Evolutionary conservation across 2,329 filamentous ascomycete species (phyloP), one percentile per base, ranked within the genome.

Genomic region (Metarhizium robertsii): DNA sequence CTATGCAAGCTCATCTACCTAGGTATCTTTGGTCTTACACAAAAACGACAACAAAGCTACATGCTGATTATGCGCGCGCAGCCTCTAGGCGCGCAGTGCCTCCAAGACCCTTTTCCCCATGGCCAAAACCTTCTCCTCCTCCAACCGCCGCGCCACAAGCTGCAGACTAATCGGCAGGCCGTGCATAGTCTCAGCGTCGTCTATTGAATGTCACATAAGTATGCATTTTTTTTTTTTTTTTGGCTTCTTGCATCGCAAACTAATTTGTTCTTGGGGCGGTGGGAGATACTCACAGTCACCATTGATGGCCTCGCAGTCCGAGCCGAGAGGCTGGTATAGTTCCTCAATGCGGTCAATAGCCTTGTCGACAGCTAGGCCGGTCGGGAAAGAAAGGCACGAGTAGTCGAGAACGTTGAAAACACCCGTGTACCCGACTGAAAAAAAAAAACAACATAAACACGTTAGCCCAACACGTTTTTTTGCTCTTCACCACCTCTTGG

Each of bases 341-440:
- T 66, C 55, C 2, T 61, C 65, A 0, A 66, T 53, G 14, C 60
- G 53, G 50, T 79, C 76, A 7, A 74, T 51, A 1, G 61, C 58
- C 55, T 72, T 69, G 54, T 78, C 73, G 0, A 72, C 76, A 0
- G 32, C 59, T 13, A 76, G 11, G 0, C 74, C 73, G 0, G 75
- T 75, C 0, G 75, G 71, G 56, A 79, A 79, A 0, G 76, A 77
- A 0, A 79, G 66, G 53, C 69, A 70, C 0, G 75, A 66, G 55
- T 78, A 78, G 61, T 79, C 76, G 2, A 79, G 60, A 0, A 79
- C 68, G 50, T 79, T 79, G 61, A 66, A 79, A 0, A 79, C 75
- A 3, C 75, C 75, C 0, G 76, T 79, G 55, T 78, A 79, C 2
- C 69, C 75, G 52, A 79, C 76, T 77, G 43, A 1, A 2, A 13